Evolutionary conservation across 768 basidiomycete species (phyloP), one percentile per base, ranked within the genome.

Genomic region (Cantharellus anzutake): DNA sequence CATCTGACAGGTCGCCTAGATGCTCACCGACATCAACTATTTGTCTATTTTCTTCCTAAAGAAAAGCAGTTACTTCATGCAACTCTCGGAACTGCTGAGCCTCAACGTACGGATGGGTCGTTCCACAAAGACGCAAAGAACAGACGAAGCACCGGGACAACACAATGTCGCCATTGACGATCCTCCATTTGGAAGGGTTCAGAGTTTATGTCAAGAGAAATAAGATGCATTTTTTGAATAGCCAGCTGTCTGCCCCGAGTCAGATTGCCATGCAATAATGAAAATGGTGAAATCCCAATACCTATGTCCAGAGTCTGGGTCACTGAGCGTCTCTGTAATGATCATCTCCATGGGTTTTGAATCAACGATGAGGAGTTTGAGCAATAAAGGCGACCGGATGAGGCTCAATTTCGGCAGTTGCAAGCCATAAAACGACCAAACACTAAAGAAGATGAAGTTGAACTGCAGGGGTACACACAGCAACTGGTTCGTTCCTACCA

Each of bases 381-480:
- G 66, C 2, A 88, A 68, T 48, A 86, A 72, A 4, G 73, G 70
- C 3, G 78, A 75, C 50, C 84, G 75, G 34, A 80, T 71, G 42
- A 71, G 67, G 4, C 76, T 75, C 5, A 85, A 68, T n/a, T 78
- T 77, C 11, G 74, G 73, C 3, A 69, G 67, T 62, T 83, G 80
- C n/a, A 81, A 73, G 55, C 73, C 76, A 67, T 86, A 86, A 60
- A 82, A 75, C 52, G 75, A 73, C 84, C 85, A 87, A 34, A 76
- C 74, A 66, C 86, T 88, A 60, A 48, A 7, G 20, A 7, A 7
- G 11, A 48, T 20, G 11, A 48, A n/a, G 44, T 20, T 48, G 7
- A 48, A 48, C 7, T 20, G 11, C 44, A 48, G 20, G 44, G 11
- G n/a, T 4, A 7, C 4, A 41, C 41, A 34, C 51, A 38, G 52